Percentiles rank a stretch among this genome's conserved stretches.
Conservation (phyloP, 257 asterid species). For the Petrea volubilis region DNA sequence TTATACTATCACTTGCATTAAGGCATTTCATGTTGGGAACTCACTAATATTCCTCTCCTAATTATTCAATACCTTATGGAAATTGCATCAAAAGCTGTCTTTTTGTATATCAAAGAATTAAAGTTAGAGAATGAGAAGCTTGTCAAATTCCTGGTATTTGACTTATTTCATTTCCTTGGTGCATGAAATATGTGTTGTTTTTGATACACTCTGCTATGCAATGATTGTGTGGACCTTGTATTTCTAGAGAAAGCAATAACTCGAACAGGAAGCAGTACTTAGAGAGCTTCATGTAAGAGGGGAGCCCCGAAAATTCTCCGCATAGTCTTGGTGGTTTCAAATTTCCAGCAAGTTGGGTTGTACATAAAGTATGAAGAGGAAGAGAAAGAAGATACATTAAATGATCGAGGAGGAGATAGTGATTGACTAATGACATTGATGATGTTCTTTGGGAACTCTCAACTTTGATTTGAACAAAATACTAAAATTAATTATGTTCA, state of each 20-base stretch:
- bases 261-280: constrained; percentile 53
- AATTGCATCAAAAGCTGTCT: no score
- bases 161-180: background rate
- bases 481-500: no score
- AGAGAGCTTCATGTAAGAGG: constrained; percentile 39
- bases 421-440: constrained; percentile 32
- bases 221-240: background rate
- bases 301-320: constrained; percentile 40
- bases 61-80: no score
- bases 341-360: constrained; percentile 47
- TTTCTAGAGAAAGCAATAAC: constrained; percentile 48
- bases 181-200: background rate
- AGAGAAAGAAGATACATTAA: constrained; percentile 35
- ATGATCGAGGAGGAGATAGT: constrained; percentile 33
- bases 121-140: constrained; percentile 46
- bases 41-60: constrained; percentile 74
- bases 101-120: no score
- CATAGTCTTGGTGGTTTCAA: constrained; percentile 50
- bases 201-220: no score
- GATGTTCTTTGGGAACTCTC: no score
- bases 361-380: constrained; percentile 60
- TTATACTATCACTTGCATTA: constrained; percentile 71
- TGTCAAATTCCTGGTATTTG: constrained; percentile 12
- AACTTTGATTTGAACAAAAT: no score
- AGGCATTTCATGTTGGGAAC: constrained; percentile 69